A percentile compares a stretch with the other conserved stretches of the same genome.
Evolutionary conservation across 2,329 filamentous ascomycete genomes (phyloP).

Genomic region (Metarhizium robertsii): DNA sequence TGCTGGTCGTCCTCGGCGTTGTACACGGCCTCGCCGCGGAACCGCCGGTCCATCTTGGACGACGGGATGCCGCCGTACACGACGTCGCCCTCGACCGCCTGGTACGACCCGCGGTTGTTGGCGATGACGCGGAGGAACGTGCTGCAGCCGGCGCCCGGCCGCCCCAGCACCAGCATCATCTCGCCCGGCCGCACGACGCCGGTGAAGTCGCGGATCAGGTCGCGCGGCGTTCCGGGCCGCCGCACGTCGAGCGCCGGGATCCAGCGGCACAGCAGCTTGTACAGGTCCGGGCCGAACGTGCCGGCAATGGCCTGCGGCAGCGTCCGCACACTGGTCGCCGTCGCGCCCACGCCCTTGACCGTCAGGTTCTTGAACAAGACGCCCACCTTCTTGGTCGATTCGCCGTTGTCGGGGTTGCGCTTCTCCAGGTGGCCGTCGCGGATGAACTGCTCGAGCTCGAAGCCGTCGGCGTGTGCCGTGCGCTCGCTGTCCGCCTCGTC

Average conservation of each 20-base stretch:
- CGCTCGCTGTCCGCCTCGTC: constrained; percentile 3
- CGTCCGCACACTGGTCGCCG: constrained; percentile 60
- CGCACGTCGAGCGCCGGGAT: constrained; percentile 19
- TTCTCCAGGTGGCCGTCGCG: constrained; percentile 69
- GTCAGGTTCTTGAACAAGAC: constrained; percentile 69
- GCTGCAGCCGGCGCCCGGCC: constrained; percentile 65
- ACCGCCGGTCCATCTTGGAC: constrained; percentile 56
- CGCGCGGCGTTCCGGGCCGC: neutral
- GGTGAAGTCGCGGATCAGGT: constrained; percentile 19
- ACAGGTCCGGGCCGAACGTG: constrained; percentile 74
- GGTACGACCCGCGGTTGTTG: constrained; percentile 52
- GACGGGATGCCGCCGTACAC: constrained; percentile 62
- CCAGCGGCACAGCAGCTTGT: constrained; percentile 43
- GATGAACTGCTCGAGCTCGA: constrained; percentile 62
- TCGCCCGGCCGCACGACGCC: constrained; percentile 25
- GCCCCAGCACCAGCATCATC: constrained; percentile 44
- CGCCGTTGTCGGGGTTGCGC: constrained; percentile 40
- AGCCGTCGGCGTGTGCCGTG: constrained; percentile 39
- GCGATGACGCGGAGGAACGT: constrained; percentile 70
- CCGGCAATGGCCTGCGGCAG: constrained; percentile 65
- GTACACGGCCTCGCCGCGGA: constrained; percentile 69
- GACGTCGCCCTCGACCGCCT: constrained; percentile 47
- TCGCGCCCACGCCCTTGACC: constrained; percentile 61
- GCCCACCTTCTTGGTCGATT: constrained; percentile 65
- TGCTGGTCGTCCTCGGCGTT: constrained; percentile 71